phyloP scores from a whole-genome alignment of 129 eudicot species.

The Centrapalus pauciflorus region DNA sequence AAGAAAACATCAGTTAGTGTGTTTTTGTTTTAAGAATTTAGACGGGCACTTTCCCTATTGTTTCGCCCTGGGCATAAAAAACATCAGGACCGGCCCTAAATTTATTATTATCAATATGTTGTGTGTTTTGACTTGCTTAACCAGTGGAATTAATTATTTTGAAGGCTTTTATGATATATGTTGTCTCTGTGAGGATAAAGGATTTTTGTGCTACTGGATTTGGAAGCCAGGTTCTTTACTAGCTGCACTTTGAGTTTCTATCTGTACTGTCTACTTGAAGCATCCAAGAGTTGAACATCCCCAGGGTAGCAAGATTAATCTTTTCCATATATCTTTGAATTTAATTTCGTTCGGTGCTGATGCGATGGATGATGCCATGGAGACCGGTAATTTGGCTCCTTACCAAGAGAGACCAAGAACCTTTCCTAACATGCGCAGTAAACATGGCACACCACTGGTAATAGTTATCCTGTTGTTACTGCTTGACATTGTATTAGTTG shows the following conservation, averaged over 20 bases:
- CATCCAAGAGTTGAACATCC: conserved; percentile 50
- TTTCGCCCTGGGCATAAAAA: too few species aligned
- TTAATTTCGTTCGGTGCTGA: conserved; percentile 41
- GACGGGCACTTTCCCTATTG: too few species aligned
- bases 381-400: conserved; percentile 72
- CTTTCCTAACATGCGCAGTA: conserved; percentile 83
- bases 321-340: conserved; percentile 42
- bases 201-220: conserved; percentile 3
- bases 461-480: background rate
- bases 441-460: conserved; percentile 79
- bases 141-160: background rate
- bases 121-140: conserved; percentile 1
- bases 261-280: background rate
- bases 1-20: too few species aligned
- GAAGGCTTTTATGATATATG: background rate
- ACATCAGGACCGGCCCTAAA: too few species aligned
- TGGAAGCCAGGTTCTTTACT: conserved; percentile 1
- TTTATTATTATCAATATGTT: too few species aligned
- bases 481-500: background rate
- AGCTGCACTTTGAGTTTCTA: background rate
- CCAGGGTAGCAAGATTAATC: conserved; percentile 40
- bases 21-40: too few species aligned
- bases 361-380: conserved; percentile 85
- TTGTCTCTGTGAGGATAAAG: background rate
- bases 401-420: conserved; percentile 77